These are phyloP conservation scores for Bipolaris sorokiniana DNA, from an alignment of 2,329 filamentous ascomycete genomes.

Conservation along the genomic window DNA sequence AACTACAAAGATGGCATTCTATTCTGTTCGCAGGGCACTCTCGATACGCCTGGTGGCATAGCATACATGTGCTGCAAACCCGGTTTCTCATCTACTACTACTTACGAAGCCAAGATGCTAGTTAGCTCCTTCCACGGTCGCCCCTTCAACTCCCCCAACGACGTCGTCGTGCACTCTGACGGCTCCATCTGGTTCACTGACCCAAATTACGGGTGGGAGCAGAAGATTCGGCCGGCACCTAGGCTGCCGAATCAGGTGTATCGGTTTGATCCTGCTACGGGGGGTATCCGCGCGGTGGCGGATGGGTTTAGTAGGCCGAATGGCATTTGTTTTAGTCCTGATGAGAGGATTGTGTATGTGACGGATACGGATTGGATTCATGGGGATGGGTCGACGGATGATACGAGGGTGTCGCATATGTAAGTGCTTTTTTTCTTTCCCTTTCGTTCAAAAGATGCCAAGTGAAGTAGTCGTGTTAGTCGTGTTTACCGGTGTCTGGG, in stretches of 20 bases:
- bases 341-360: constrained; percentile 51
- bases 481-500: neutral
- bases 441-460: no score
- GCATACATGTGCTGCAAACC: constrained; percentile 37
- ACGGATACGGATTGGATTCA: constrained; percentile 47
- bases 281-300: constrained; percentile 47
- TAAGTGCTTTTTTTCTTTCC: neutral
- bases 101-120: constrained; percentile 27
- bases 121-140: constrained; percentile 53
- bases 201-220: constrained; percentile 37
- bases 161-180: constrained; percentile 48
- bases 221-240: constrained; percentile 31
- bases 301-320: constrained; percentile 51
- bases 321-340: constrained; percentile 52
- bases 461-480: neutral
- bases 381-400: constrained; percentile 21
- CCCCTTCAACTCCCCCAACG: constrained; percentile 51
- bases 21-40: constrained; percentile 45
- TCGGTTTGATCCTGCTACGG: constrained; percentile 48
- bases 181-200: constrained; percentile 58
- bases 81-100: constrained; percentile 12
- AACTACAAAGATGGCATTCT: constrained; percentile 40
- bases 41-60: constrained; percentile 36
- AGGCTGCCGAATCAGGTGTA: constrained; percentile 42
- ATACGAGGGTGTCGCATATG: constrained; percentile 24